A percentile compares a stretch with the other conserved stretches of the same genome.
phyloP scores from a whole-genome alignment of 1,284 basidiomycete genomes.

The Puccinia coronata region DNA sequence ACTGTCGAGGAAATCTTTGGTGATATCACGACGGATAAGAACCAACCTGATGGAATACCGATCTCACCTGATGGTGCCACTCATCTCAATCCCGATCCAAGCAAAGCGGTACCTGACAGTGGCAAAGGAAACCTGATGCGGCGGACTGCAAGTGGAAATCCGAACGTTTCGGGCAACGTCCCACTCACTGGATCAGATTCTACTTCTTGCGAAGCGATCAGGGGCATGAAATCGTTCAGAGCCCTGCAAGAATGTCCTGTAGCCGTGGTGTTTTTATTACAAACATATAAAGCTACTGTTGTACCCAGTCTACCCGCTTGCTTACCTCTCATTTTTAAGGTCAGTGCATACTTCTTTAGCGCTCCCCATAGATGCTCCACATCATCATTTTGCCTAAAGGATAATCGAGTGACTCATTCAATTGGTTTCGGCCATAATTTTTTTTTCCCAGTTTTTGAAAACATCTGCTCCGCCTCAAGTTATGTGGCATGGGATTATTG shows the following conservation, averaged over 20 bases:
- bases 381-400: too few species aligned
- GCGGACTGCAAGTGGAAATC: conserved; percentile 33
- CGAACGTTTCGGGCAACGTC: conserved; percentile 43
- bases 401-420: conserved; percentile 15
- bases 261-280: conserved; percentile 86
- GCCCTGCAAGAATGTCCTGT: conserved; percentile 92
- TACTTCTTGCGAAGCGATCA: conserved; percentile 67
- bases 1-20: conserved; percentile 76
- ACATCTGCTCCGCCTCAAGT: conserved; percentile 85
- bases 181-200: conserved; percentile 65
- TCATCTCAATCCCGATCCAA: conserved; percentile 28
- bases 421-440: conserved; percentile 38
- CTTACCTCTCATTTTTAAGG: conserved; percentile 73
- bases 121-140: conserved; percentile 49
- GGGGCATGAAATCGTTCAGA: conserved; percentile 86
- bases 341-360: conserved; percentile 60
- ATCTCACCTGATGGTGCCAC: conserved; percentile 13
- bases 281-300: conserved; percentile 72
- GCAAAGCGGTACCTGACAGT: conserved; percentile 27
- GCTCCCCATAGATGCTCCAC: too few species aligned
- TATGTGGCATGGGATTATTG: conserved; percentile 72
- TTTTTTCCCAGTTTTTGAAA: conserved; percentile 63
- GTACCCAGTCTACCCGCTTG: conserved; percentile 71
- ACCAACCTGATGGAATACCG: conserved; percentile 50
- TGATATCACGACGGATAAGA: conserved; percentile 56